Percentiles rank a stretch among this genome's conserved stretches.
Evolutionary conservation across 306 rosid species (phyloP).

Genomic region (Vachellia pachyceras): DNA sequence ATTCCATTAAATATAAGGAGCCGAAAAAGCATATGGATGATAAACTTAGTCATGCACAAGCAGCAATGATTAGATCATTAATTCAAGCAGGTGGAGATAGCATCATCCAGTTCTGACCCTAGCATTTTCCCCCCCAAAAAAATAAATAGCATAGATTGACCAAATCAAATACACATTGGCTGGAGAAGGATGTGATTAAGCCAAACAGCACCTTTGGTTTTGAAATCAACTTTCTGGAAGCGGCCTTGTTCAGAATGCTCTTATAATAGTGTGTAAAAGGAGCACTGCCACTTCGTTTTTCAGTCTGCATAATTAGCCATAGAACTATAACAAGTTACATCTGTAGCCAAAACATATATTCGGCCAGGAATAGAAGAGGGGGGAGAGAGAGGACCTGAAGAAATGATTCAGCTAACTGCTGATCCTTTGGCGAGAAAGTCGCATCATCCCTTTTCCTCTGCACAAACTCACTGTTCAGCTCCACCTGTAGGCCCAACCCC

Average conservation of each 20-base stretch:
- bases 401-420: conserved; percentile 70
- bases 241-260: conserved; percentile 78
- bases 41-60: neutral
- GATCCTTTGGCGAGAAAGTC: conserved; percentile 87
- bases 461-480: conserved; percentile 73
- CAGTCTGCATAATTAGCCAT: conserved; percentile 60
- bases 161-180: neutral
- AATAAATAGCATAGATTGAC: neutral
- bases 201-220: conserved; percentile 62
- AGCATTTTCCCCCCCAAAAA: neutral
- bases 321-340: conserved; percentile 27
- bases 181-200: conserved; percentile 26
- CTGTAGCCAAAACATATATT: conserved; percentile 21
- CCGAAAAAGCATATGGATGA: neutral
- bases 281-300: conserved; percentile 56
- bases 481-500: conserved; percentile 62
- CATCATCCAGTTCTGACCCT: neutral
- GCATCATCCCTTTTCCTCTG: conserved; percentile 81
- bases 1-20: conserved; percentile 7
- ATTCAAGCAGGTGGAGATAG: neutral
- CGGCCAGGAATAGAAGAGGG: neutral
- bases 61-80: conserved; percentile 14
- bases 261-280: conserved; percentile 79
- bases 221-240: conserved; percentile 59
- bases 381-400: conserved; percentile 67